Conservation (phyloP, 1,284 basidiomycete genomes). For the Neotropicomus parvogracilis region DNA sequence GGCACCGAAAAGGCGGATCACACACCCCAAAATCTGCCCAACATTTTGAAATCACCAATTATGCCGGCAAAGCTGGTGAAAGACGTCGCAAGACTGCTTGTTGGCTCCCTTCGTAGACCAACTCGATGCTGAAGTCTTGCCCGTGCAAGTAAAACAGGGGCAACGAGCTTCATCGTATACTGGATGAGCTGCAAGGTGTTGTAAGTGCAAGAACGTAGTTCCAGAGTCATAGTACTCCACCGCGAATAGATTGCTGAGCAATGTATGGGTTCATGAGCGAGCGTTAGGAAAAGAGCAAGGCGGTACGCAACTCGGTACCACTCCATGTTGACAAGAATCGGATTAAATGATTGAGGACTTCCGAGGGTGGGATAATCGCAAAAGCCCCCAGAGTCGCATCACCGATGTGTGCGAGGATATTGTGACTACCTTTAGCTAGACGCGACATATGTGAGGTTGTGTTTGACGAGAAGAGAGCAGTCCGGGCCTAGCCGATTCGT, state of each 20-base stretch:
- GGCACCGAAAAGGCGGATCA: constrained; percentile 1
- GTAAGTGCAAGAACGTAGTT: background rate
- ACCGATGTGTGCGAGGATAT: constrained; percentile 45
- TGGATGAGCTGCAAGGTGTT: constrained; percentile 53
- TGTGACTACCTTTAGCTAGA: constrained; percentile 29
- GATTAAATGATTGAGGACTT: constrained; percentile 65
- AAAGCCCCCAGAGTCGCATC: constrained; percentile 65
- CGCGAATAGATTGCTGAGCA: constrained; percentile 68
- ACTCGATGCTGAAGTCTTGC: constrained; percentile 63
- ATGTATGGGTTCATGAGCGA: constrained; percentile 16
- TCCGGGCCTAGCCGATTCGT: background rate
- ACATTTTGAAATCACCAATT: constrained; percentile 63
- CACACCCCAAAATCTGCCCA: constrained; percentile 77
- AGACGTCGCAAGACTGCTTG: constrained; percentile 51
- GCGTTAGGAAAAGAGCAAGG: constrained; percentile 11
- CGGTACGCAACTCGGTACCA: constrained; percentile 69
- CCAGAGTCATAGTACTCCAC: constrained; percentile 33
- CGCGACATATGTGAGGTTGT: constrained; percentile 40
- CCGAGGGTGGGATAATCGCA: constrained; percentile 51
- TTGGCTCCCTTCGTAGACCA: constrained; percentile 49
- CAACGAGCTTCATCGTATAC: constrained; percentile 64
- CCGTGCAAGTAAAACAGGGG: constrained; percentile 61
- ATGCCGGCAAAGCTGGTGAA: constrained; percentile 52
- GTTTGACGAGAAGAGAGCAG: too few relatives aligned
- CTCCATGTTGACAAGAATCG: constrained; percentile 76